Evolutionary conservation across 176 grass and related monocot genomes (phyloP), one percentile per base, ranked within the genome.

Genomic region (Carex littledalei): DNA sequence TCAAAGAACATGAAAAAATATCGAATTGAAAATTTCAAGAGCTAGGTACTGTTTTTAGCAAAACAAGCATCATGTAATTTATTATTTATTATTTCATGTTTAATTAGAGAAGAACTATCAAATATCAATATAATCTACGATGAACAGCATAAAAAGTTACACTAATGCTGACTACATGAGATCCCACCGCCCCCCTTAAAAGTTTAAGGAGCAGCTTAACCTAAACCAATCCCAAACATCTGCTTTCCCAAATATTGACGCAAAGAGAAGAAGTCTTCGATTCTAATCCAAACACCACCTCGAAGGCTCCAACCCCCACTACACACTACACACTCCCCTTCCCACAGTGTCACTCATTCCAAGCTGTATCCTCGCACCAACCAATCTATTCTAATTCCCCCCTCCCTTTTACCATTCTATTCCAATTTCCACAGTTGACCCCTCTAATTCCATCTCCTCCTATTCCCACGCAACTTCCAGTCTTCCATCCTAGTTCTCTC

Each of bases 391-490:
- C 26, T 26, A 26, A 26, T 26, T 88, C 88, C 14, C 73, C 29
- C 29, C 29, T 2, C 37, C 65, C 78, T 29, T 83, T 80, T 65
- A 84, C 90, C 79, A 87, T 84, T 83, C 87, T 92, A 75, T 90
- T 88, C 26, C 26, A 26, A 26, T 26, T 26, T 26, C 63, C 75
- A 84, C 91, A 89, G 80, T 88, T 92, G 89, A 88, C 60, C 87
- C 61, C 8, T 80, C 78, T 58, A 24, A 64, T 11, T 78, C 20
- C 45, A 50, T 50, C 21, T 81, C 80, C 80, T 22, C 80, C 80
- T 22, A 65, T 83, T 83, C 80, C 80, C 80, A 65, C 62, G 61
- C 59, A 83, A 62, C 80, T 83, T 83, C 26, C 26, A 1, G 26
- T 26, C 26, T 26, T 26, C 80, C 67, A 75, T 78, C 82, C 65